phyloP scores from a whole-genome alignment of 108 stramenopile species.

The Discostella stelligeroides region DNA sequence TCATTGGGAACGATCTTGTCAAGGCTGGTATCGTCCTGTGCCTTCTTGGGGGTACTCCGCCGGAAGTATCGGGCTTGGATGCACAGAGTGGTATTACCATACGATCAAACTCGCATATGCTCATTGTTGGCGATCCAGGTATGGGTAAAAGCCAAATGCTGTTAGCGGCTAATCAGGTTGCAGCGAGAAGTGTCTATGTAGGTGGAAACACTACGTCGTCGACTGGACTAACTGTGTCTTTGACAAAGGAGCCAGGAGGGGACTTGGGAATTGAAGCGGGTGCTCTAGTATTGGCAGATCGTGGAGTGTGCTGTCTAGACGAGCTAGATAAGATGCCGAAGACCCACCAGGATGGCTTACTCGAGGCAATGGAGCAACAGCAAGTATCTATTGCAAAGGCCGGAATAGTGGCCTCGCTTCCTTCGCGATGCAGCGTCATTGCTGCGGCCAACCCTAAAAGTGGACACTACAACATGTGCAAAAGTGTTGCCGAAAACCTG shows the following conservation, averaged over 20 bases:
- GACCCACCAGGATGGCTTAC: constrained; percentile 85
- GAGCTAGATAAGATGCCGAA: constrained; percentile 98
- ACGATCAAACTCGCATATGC: constrained; percentile 78
- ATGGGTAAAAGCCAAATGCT: constrained; percentile 98
- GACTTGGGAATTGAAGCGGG: constrained; percentile 96
- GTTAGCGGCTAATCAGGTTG: constrained; percentile 86
- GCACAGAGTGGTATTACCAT: constrained; percentile 56
- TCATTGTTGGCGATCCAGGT: constrained; percentile 88
- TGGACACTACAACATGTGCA: constrained; percentile 93
- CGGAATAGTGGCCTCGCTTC: constrained; percentile 91
- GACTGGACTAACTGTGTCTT: constrained; percentile 90
- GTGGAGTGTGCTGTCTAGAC: constrained; percentile 98
- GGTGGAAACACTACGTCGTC: constrained; percentile 96
- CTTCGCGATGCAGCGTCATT: constrained; percentile 91
- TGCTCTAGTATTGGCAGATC: constrained; percentile 94
- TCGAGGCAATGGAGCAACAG: constrained; percentile 99
- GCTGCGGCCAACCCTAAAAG: constrained; percentile 98
- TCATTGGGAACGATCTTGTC: constrained; percentile 97
- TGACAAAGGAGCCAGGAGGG: constrained; percentile 91
- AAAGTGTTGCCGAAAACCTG: constrained; percentile 93
- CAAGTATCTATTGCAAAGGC: constrained; percentile 97
- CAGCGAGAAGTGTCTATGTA: constrained; percentile 94
- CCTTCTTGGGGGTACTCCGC: constrained; percentile 93
- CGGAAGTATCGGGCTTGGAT: constrained; percentile 43
- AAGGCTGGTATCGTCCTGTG: constrained; percentile 97